Evolutionary conservation across 1,139 yeast species (phyloP).

Genomic region (Debaryomyces nepalensis): DNA sequence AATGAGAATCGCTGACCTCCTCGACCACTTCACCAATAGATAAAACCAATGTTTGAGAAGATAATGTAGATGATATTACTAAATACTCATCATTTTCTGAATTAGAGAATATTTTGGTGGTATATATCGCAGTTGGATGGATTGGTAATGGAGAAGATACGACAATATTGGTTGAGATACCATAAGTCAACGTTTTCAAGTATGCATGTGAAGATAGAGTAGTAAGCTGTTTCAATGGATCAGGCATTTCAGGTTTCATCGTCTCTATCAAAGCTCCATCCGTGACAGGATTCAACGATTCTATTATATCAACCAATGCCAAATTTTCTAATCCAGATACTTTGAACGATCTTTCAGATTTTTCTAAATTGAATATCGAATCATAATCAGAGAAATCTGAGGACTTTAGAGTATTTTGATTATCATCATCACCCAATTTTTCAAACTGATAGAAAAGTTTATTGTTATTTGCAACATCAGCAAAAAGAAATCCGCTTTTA

Average conservation of each 20-base stretch:
- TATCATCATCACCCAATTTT: constrained; percentile 62
- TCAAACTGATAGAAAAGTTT: constrained; percentile 77
- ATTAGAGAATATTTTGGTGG: constrained; percentile 50
- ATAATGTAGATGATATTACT: constrained; percentile 64
- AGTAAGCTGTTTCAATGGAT: constrained; percentile 40
- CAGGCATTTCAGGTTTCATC: constrained; percentile 38
- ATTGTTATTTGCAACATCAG: constrained; percentile 65
- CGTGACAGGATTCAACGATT: constrained; percentile 61
- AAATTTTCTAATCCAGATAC: constrained; percentile 56
- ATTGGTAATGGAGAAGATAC: constrained; percentile 77
- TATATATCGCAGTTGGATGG: constrained; percentile 62
- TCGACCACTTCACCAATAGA: constrained; percentile 81
- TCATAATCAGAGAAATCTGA: constrained; percentile 20
- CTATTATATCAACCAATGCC: constrained; percentile 57
- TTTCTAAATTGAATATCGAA: constrained; percentile 3
- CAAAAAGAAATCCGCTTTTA: constrained; percentile 76
- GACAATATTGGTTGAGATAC: constrained; percentile 60
- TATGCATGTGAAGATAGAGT: constrained; percentile 43
- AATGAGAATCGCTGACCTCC: constrained; percentile 70
- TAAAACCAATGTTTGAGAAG: constrained; percentile 67
- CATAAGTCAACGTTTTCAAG: constrained; percentile 59
- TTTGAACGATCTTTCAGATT: constrained; percentile 18
- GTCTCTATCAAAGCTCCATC: constrained; percentile 48
- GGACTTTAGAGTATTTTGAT: constrained; percentile 24
- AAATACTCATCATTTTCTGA: constrained; percentile 66